Conservation (phyloP, 768 basidiomycete genomes). For the Rhizopogon sp. region DNA sequence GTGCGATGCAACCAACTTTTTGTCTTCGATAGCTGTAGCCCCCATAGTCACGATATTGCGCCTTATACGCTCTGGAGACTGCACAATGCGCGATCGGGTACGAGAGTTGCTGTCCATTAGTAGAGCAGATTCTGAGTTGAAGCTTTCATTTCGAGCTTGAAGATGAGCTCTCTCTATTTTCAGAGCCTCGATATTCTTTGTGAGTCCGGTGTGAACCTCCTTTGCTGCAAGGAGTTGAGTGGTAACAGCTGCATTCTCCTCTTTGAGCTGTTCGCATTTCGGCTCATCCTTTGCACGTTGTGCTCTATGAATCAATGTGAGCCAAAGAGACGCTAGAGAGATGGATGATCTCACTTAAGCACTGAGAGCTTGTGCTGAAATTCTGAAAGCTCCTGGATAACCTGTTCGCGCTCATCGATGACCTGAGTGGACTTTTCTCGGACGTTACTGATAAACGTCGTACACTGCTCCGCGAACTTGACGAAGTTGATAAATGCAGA, state of each 20-base stretch:
- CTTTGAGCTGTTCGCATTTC: conserved; percentile 50
- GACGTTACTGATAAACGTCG: conserved; percentile 55
- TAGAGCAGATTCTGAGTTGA: conserved; percentile 55
- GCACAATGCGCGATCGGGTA: conserved; percentile 74
- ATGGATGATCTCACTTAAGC: conserved; percentile 45
- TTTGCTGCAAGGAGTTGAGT: conserved; percentile 68
- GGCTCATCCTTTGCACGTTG: conserved; percentile 69
- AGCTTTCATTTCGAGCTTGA: conserved; percentile 62
- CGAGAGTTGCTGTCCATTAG: conserved; percentile 58
- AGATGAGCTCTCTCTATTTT: conserved; percentile 67
- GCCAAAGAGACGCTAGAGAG: not conserved
- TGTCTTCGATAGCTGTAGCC: conserved; percentile 61
- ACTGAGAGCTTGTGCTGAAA: conserved; percentile 46
- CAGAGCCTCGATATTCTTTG: conserved; percentile 63
- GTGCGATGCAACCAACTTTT: conserved; percentile 54
- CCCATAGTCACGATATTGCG: conserved; percentile 79
- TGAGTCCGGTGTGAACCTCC: conserved; percentile 51
- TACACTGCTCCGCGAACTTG: conserved; percentile 79
- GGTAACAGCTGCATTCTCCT: conserved; percentile 57
- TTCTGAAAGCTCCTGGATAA: conserved; percentile 42
- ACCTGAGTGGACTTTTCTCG: conserved; percentile 54
- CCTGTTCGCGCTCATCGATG: conserved; percentile 57
- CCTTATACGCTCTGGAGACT: conserved; percentile 87
- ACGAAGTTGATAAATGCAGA: conserved; percentile 93
- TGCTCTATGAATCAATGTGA: conserved; percentile 32